Percentiles rank a stretch among this genome's conserved stretches.
phyloP scores from a whole-genome alignment of 805 yeast species.

The Saccharomycopsis sp. region DNA sequence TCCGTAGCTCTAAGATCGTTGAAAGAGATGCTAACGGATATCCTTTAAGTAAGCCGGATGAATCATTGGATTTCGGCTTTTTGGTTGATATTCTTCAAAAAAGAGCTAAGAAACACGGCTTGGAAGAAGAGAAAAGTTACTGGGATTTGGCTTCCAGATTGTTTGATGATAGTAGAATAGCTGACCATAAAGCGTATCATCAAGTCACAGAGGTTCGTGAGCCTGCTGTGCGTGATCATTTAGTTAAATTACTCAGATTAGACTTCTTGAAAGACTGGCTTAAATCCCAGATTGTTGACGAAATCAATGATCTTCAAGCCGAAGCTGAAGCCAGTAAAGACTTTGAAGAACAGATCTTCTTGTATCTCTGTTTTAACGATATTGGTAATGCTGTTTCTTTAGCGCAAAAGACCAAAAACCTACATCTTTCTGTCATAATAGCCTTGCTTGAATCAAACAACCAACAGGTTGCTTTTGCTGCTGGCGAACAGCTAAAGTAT shows the following conservation, averaged over 20 bases:
- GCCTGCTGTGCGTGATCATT: slow-evolving; percentile 21
- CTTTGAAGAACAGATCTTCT: slow-evolving; percentile 45
- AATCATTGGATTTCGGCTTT: slow-evolving; percentile 29
- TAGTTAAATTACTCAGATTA: slow-evolving; percentile 34
- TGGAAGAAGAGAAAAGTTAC: slow-evolving; percentile 28
- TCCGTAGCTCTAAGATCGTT: neutral
- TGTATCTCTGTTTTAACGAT: slow-evolving; percentile 47
- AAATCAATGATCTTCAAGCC: slow-evolving; percentile 25
- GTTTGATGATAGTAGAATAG: slow-evolving; percentile 39
- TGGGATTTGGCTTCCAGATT: slow-evolving; percentile 60
- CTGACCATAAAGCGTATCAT: slow-evolving; percentile 23
- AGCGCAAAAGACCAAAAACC: slow-evolving; percentile 56
- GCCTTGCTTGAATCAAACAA: slow-evolving; percentile 70
- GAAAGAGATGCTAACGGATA: slow-evolving; percentile 25
- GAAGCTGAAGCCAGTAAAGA: slow-evolving; percentile 26
- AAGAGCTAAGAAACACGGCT: slow-evolving; percentile 9
- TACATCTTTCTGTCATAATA: slow-evolving; percentile 64
- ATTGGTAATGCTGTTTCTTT: slow-evolving; percentile 52
- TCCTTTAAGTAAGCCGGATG: slow-evolving; percentile 33
- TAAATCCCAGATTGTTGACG: slow-evolving; percentile 34
- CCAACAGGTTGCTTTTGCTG: slow-evolving; percentile 45
- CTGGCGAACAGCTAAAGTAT: slow-evolving; percentile 53
- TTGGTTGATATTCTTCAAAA: slow-evolving; percentile 23
- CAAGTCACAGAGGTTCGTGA: slow-evolving; percentile 24
- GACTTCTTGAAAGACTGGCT: slow-evolving; percentile 53